Conservation (phyloP, 164 flowering plant species). For the Annona squamosa region DNA sequence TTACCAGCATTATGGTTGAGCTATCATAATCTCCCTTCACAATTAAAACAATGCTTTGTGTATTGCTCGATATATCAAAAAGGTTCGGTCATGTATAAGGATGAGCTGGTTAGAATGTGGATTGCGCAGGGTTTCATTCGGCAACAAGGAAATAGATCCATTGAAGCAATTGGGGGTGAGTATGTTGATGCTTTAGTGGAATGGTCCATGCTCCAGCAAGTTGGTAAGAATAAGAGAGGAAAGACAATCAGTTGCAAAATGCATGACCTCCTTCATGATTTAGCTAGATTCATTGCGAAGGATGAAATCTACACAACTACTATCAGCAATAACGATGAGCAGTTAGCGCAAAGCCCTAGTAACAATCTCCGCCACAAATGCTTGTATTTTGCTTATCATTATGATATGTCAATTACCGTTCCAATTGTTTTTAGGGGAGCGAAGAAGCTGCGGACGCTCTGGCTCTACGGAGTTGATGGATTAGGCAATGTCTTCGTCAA, state of each 20-base stretch:
- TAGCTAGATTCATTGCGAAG: slow-evolving; percentile 3
- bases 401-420: too few relatives aligned
- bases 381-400: too few relatives aligned
- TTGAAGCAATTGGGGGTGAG: slow-evolving; percentile 5
- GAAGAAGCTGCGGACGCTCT: too few relatives aligned
- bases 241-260: slow-evolving; percentile 1
- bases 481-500: too few relatives aligned
- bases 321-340: too few relatives aligned
- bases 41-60: slow-evolving; percentile 11
- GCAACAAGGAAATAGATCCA: neutral
- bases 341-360: too few relatives aligned
- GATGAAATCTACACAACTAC: neutral
- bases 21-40: slow-evolving; percentile 4
- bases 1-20: slow-evolving; percentile 9
- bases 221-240: neutral
- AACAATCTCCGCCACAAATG: too few relatives aligned
- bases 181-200: slow-evolving; percentile 7
- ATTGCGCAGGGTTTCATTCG: slow-evolving; percentile 12
- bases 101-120: slow-evolving; percentile 8
- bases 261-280: slow-evolving; percentile 11
- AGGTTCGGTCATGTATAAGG: neutral
- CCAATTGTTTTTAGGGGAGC: too few relatives aligned
- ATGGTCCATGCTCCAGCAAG: slow-evolving; percentile 1
- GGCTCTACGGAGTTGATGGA: too few relatives aligned
- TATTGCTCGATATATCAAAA: slow-evolving; percentile 10